These are phyloP conservation scores for Arthrobotrys sinensis DNA, from an alignment of 2,329 filamentous ascomycete genomes.

Conservation along the genomic window DNA sequence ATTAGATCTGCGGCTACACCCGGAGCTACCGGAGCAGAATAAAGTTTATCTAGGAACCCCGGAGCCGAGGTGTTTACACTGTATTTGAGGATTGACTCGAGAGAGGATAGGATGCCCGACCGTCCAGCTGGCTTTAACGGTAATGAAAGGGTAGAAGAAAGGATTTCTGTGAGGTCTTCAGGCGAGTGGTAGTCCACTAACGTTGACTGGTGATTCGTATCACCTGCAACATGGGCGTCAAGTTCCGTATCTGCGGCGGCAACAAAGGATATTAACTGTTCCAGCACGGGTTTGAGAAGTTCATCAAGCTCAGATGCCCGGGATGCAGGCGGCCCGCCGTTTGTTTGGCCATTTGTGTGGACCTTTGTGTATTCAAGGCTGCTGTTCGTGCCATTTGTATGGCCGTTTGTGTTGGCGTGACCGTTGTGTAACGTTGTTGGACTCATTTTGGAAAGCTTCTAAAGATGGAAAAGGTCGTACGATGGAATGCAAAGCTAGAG, in stretches of 20 bases:
- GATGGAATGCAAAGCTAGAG: not conserved
- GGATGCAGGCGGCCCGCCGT: slow-evolving; percentile 23
- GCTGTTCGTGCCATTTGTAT: slow-evolving; percentile 25
- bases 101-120: slow-evolving; percentile 80
- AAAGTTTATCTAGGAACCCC: slow-evolving; percentile 95
- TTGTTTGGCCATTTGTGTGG: slow-evolving; percentile 10
- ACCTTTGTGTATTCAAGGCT: slow-evolving; percentile 26
- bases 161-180: slow-evolving; percentile 37
- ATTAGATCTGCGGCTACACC: slow-evolving; percentile 88
- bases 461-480: not conserved
- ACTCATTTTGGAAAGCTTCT: slow-evolving; percentile 35
- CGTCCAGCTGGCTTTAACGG: slow-evolving; percentile 70
- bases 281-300: slow-evolving; percentile 44
- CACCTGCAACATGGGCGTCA: slow-evolving; percentile 30
- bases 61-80: slow-evolving; percentile 99
- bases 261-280: slow-evolving; percentile 50
- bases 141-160: slow-evolving; percentile 47
- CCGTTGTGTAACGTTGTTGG: slow-evolving; percentile 50
- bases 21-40: slow-evolving; percentile 88
- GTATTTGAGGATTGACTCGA: slow-evolving; percentile 81
- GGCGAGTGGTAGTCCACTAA: slow-evolving; percentile 56
- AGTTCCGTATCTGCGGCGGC: slow-evolving; percentile 43
- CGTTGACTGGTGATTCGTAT: slow-evolving; percentile 34
- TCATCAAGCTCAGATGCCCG: slow-evolving; percentile 45
- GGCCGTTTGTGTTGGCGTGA: slow-evolving; percentile 41